phyloP scores from a whole-genome alignment of 2,329 filamentous ascomycete genomes.

The Thyridium curvatum region DNA sequence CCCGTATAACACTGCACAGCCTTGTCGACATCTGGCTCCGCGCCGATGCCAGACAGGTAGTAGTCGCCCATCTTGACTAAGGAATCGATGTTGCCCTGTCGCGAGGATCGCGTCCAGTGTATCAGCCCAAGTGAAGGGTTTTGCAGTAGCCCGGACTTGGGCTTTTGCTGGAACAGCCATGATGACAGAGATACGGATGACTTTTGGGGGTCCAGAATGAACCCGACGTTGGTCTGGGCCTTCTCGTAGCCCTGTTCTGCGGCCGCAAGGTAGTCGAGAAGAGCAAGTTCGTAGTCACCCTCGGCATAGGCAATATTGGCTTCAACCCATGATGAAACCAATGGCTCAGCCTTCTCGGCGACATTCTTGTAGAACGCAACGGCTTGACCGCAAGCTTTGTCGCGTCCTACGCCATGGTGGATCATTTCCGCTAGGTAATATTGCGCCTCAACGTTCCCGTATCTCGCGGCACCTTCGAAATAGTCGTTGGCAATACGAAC shows the following conservation, averaged over 20 bases:
- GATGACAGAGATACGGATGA: slow-evolving; percentile 52
- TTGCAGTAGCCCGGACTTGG: slow-evolving; percentile 31
- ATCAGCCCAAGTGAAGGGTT: slow-evolving; percentile 66
- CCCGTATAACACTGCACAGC: slow-evolving; percentile 90
- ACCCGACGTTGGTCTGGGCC: slow-evolving; percentile 86
- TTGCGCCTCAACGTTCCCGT: slow-evolving; percentile 80
- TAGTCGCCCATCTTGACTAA: slow-evolving; percentile 99
- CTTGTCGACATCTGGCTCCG: slow-evolving; percentile 67
- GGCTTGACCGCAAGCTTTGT: slow-evolving; percentile 71
- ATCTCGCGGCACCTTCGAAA: slow-evolving; percentile 79
- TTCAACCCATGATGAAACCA: slow-evolving; percentile 74
- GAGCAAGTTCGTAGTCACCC: slow-evolving; percentile 72
- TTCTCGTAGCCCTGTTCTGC: slow-evolving; percentile 90
- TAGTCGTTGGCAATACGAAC: slow-evolving; percentile 74
- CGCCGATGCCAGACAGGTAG: slow-evolving; percentile 78
- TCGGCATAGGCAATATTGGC: slow-evolving; percentile 76
- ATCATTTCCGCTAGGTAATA: slow-evolving; percentile 90
- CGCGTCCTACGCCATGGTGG: slow-evolving; percentile 71
- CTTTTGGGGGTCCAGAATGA: slow-evolving; percentile 69
- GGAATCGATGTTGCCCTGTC: slow-evolving; percentile 88
- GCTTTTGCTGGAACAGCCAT: slow-evolving; percentile 33
- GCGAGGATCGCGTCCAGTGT: slow-evolving; percentile 92
- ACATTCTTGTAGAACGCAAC: slow-evolving; percentile 78
- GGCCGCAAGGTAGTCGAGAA: slow-evolving; percentile 78
- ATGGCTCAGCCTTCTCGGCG: slow-evolving; percentile 63